phyloP scores from a whole-genome alignment of 495 filamentous ascomycete species.

The Rostrohypoxylon terebratum region DNA sequence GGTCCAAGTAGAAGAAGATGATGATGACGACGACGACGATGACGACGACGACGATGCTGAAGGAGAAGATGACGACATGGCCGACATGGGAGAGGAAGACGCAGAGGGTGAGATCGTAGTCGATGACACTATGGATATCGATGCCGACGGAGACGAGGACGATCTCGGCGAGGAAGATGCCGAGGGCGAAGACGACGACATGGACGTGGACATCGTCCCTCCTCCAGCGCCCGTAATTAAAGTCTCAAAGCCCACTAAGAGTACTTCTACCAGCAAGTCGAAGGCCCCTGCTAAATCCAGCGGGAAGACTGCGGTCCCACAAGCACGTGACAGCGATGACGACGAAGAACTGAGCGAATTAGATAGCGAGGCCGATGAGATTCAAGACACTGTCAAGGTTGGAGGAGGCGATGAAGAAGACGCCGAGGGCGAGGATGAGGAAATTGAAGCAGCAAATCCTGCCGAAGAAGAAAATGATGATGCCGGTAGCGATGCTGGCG shows the following conservation, averaged over 20 bases:
- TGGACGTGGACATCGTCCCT: conserved; percentile 53
- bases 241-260: conserved; percentile 55
- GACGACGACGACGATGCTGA: conserved; percentile 61
- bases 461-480: conserved; percentile 73
- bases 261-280: conserved; percentile 43
- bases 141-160: conserved; percentile 61
- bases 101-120: conserved; percentile 60
- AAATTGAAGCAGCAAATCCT: conserved; percentile 65
- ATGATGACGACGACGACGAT: conserved; percentile 59
- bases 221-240: conserved; percentile 58
- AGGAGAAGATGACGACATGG: conserved; percentile 52
- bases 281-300: conserved; percentile 37
- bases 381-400: conserved; percentile 59
- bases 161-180: conserved; percentile 63
- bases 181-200: conserved; percentile 63
- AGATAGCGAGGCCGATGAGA: conserved; percentile 63
- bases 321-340: conserved; percentile 55
- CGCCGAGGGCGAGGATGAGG: conserved; percentile 72
- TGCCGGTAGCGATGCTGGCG: conserved; percentile 72
- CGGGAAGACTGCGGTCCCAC: conserved; percentile 45
- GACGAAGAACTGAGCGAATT: conserved; percentile 62
- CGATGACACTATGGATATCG: conserved; percentile 60
- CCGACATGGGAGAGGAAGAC: conserved; percentile 52
- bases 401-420: conserved; percentile 60
- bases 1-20: conserved; percentile 57